Evolutionary conservation across 2,329 filamentous ascomycete species (phyloP).

Genomic region (Metarhizium album): DNA sequence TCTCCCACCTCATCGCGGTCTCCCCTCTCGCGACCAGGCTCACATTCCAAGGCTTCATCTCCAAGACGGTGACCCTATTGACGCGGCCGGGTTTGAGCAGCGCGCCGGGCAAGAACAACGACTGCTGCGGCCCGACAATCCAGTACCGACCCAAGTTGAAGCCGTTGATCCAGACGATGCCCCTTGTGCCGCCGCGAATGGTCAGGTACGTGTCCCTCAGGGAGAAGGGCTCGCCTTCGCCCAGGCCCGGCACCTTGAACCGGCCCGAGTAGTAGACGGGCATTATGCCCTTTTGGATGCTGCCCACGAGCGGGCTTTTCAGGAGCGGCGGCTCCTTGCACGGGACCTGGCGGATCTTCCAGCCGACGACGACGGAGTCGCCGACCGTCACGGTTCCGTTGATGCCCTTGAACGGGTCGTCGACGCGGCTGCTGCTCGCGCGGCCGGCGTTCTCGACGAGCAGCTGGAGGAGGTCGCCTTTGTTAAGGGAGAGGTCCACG

Average conservation of each 20-base stretch:
- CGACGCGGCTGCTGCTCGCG: slow-evolving; percentile 26
- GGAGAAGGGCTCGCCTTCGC: neutral
- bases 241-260: slow-evolving; percentile 14
- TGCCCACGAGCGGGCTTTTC: neutral
- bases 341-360: neutral
- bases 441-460: slow-evolving; percentile 38
- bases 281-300: neutral
- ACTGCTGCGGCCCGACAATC: slow-evolving; percentile 33
- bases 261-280: slow-evolving; percentile 10
- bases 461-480: slow-evolving; percentile 28
- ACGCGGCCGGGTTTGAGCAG: slow-evolving; percentile 17
- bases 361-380: neutral
- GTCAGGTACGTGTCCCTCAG: slow-evolving; percentile 25
- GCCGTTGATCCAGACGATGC: slow-evolving; percentile 34
- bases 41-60: slow-evolving; percentile 24
- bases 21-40: neutral
- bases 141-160: slow-evolving; percentile 33
- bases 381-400: slow-evolving; percentile 29
- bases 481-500: slow-evolving; percentile 23
- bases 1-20: slow-evolving; percentile 1
- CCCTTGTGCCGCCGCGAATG: slow-evolving; percentile 30
- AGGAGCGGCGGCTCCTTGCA: neutral
- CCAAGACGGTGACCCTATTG: slow-evolving; percentile 30
- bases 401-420: slow-evolving; percentile 35
- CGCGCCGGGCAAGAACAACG: slow-evolving; percentile 30